Percentiles rank a stretch among this genome's conserved stretches.
Conservation (phyloP, 2,329 filamentous ascomycete species). For the Apiospora rasikravindrae region DNA sequence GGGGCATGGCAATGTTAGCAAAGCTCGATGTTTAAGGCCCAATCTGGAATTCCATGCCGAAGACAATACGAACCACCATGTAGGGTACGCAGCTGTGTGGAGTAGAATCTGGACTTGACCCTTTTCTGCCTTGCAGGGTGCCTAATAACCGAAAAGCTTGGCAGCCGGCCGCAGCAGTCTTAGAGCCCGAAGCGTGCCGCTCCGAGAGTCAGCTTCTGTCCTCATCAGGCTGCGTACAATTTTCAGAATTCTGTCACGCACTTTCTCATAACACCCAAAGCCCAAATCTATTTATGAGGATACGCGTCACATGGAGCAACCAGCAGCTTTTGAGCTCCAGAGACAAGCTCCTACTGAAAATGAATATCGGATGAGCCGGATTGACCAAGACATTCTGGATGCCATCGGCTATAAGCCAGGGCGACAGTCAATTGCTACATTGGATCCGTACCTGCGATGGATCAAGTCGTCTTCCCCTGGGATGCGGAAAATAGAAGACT, state of each 20-base stretch:
- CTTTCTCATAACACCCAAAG: background rate
- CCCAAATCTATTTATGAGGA: too few relatives aligned
- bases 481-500: background rate
- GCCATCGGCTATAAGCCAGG: background rate
- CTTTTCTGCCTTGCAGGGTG: background rate
- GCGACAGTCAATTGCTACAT: background rate
- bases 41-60: too few relatives aligned
- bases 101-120: too few relatives aligned
- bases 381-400: background rate
- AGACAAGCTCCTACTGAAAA: background rate
- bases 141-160: background rate
- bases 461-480: background rate
- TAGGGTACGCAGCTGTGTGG: too few relatives aligned
- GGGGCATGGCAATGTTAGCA: too few relatives aligned
- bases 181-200: too few relatives aligned
- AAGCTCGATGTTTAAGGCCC: too few relatives aligned
- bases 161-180: background rate
- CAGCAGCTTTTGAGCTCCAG: background rate
- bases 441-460: background rate
- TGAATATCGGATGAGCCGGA: background rate
- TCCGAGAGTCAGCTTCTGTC: background rate
- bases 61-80: too few relatives aligned
- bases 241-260: background rate
- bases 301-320: background rate
- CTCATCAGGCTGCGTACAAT: background rate